phyloP scores from a whole-genome alignment of 257 asterid genomes.

The Buddleja alternifolia region DNA sequence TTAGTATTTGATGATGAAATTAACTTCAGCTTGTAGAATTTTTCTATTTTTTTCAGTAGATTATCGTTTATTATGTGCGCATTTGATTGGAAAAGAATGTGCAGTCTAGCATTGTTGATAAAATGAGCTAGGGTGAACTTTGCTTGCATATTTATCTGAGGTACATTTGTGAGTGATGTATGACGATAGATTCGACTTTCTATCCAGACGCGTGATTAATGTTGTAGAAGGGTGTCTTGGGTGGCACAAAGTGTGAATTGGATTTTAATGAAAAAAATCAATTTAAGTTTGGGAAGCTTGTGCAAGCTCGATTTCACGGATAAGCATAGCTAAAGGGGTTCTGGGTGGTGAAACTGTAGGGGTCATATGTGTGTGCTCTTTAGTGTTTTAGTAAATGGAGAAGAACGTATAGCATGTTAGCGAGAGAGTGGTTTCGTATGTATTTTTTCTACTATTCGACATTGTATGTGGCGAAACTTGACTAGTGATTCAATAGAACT shows the following conservation, averaged over 20 bases:
- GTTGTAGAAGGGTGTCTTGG: background rate
- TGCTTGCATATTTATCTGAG: background rate
- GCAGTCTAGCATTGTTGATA: slow-evolving; percentile 13
- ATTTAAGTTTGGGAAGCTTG: background rate
- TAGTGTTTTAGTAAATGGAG: slow-evolving; percentile 10
- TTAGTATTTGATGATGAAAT: background rate
- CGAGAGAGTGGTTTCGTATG: background rate
- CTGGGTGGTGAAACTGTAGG: background rate
- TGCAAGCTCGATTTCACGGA: background rate
- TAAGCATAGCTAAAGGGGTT: background rate
- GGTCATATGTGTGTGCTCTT: background rate
- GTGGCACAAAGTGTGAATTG: background rate
- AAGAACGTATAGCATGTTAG: background rate
- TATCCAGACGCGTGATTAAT: background rate
- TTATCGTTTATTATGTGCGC: slow-evolving; percentile 4
- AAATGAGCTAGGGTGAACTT: background rate
- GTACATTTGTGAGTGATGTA: background rate
- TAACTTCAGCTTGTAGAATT: slow-evolving; percentile 16
- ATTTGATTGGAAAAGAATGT: slow-evolving; percentile 6
- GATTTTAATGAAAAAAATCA: background rate
- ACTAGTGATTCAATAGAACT: slow-evolving; percentile 1
- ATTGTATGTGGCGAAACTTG: background rate
- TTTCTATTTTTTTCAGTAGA: slow-evolving; percentile 13
- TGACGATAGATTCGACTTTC: background rate
- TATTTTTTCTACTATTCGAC: background rate